Conservation (phyloP, 805 yeast species). For the Candida caryicola region DNA sequence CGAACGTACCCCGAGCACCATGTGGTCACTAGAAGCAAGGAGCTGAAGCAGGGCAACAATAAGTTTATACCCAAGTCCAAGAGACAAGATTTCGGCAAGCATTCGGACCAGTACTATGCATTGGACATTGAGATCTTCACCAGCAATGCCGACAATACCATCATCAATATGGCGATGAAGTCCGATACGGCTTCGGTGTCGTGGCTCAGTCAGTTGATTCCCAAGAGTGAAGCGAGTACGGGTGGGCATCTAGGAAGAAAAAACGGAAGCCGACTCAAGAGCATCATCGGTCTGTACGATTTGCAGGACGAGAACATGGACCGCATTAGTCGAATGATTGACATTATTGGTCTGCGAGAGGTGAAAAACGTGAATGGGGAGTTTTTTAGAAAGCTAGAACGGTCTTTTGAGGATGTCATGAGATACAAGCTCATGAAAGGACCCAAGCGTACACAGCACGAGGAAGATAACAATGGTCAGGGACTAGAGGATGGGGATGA, state of each 20-base stretch:
- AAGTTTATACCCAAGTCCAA: slow-evolving; percentile 46
- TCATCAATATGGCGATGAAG: slow-evolving; percentile 9
- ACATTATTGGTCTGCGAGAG: slow-evolving; percentile 3
- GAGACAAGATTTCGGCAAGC: slow-evolving; percentile 65
- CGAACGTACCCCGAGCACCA: slow-evolving; percentile 57
- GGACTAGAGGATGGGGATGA: slow-evolving; percentile 15
- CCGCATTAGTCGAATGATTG: slow-evolving; percentile 1
- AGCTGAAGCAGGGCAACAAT: slow-evolving; percentile 1
- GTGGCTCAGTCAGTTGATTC: slow-evolving; percentile 11
- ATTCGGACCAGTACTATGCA: slow-evolving; percentile 66
- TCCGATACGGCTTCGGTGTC: slow-evolving; percentile 9
- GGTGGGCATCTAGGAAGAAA: background rate
- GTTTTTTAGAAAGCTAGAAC: slow-evolving; percentile 7
- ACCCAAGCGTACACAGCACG: background rate
- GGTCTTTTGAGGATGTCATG: slow-evolving; percentile 11
- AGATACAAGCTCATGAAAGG: slow-evolving; percentile 8
- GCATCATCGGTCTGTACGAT: background rate
- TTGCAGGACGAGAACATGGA: slow-evolving; percentile 5
- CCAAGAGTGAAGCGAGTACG: background rate
- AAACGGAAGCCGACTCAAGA: background rate
- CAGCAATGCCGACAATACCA: slow-evolving; percentile 43
- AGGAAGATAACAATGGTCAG: slow-evolving; percentile 1
- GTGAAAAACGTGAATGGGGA: background rate
- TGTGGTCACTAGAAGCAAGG: slow-evolving; percentile 7
- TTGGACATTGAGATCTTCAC: slow-evolving; percentile 60